Base-by-base conservation (phyloP, 2,329 filamentous ascomycete species). In the Thielaviopsis punctulata region DNA sequence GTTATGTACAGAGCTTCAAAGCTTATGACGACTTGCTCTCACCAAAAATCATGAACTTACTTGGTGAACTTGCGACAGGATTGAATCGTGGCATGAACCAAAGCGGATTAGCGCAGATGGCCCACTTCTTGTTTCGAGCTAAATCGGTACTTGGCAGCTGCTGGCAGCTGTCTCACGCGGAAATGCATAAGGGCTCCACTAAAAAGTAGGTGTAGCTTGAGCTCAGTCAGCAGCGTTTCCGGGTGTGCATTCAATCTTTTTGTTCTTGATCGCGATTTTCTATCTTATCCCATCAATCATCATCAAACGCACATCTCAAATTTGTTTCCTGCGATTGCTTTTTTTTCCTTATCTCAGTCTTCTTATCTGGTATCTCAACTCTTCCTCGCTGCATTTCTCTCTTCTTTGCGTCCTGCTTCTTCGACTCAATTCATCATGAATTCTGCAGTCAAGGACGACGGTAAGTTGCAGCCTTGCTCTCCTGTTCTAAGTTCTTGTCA, bases 81-180 rank as follows among this genome's bases (percentile, higher is more conserved):
- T 21, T 52, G 51, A 52, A 48, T 52, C 51, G 51, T 52, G 51
- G 51, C 51, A 52, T 52, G 45, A 52, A 52, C 51, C 22, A 52
- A 52, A 48, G 30, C 51, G 33, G 51, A 45, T 45, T 52, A 52
- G 51, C 51, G 51, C 24, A 25, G 30, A n/a, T 3, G 12, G n/a
- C 30, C 12, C 30, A 36, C 30, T 36, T 4, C n/a, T 36, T 36
- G 13, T 36, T 15, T 3, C 30, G 30, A 15, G 30, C 13, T 15
- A 12, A 12, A 36, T 15, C 30, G 30, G n/a, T 3, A 4, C 3
- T 2, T 2, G 30, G 7, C 30, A 36, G 30, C 30, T 36, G 30
- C 30, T 4, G 5, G n/a, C 30, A 36, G 30, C 30, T 36, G 30
- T 3, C n/a, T n/a, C n/a, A n/a, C n/a, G n/a, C n/a, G n/a, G n/a